Evolutionary conservation across 177 flowering plant species (phyloP), one percentile per base, ranked within the genome.

Genomic region (Vitis hybrid): DNA sequence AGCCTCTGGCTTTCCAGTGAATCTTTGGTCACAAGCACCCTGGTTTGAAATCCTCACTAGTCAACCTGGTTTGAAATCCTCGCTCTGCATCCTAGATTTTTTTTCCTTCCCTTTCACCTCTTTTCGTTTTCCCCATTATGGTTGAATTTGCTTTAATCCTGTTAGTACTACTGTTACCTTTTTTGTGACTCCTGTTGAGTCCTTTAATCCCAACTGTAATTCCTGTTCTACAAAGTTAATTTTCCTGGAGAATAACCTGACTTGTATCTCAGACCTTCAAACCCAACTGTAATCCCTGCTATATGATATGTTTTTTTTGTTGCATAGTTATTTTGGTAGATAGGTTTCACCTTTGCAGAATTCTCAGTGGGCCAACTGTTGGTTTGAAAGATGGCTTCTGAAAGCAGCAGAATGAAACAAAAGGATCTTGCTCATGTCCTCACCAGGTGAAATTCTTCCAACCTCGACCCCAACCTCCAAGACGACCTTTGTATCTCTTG

Each of bases 341-440:
- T 60, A 60, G 15, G 31, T 15, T 13, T 60, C 8, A 24, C 38
- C 31, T 11, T 11, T 24, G 63, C 44, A 60, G 33, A 60, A 60
- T 38, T 60, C 15, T 60, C 12, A 11, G 13, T 28, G 63, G 15
- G 11, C 63, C 44, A 0, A 60, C 38, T 60, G 24, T 60, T 9
- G 38, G n/a, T 24, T 60, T 60, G 44, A 60, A 60, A 60, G 12
- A 24, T 24, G 31, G 63, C 24, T 60, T 22, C 6, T 60, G 63
- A 15, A 60, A 38, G 15, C 63, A 24, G 63, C 44, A 60, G 63
- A 62, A 38, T 9, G n/a, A 33, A 17, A 9, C 49, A 31, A 50
- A 62, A 62, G 50, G 44, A 33, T 62, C 12, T 60, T 33, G 65
- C 50, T 62, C 51, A 55, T 62, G 44, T 62, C 44, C 18, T 62